Evolutionary conservation across 2,329 filamentous ascomycete genomes (phyloP), one percentile per base, ranked within the genome.

Genomic region (Grosmannia clavigera): DNA sequence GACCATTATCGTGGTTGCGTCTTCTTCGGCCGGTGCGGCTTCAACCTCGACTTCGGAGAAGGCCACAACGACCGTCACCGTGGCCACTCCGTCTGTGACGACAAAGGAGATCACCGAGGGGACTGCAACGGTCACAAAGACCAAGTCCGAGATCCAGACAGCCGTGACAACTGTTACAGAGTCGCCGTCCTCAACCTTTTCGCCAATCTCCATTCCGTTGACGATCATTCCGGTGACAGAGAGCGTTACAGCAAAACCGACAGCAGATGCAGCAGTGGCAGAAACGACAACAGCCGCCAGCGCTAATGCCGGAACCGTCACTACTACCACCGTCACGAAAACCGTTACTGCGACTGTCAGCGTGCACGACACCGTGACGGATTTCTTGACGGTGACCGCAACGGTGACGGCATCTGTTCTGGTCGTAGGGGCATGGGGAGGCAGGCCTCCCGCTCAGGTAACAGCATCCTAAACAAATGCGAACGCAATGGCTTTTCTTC

Each of bases 331-430:
- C 1, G 60, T 58, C 31, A 62, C 38, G 3, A 14, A 40, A 40
- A 40, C 63, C 4, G 29, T 58, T 31, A 62, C 38, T 14, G 38
- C 5, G 5, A 40, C 63, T 2, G 29, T 60, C 16, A 62, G 46
- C 38, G 55, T 63, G 48, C 60, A 63, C 60, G 62, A 63, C 57
- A 64, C 63, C 0, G 61, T 63, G 48, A 64, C 61, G 55, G n/a
- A 57, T 52, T 12, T 61, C 50, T 5, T 57, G 1, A 61, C 58
- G 1, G 35, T 58, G n/a, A 61, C 60, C 16, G 46, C 55, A 9
- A 59, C 63, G 7, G 56, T 51, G 10, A 56, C 52, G 29, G 58
- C 57, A 12, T n/a, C 51, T 1, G 55, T 60, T 33, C 55, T 29
- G 16, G 55, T 60, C 38, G 14, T 58, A 10, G 33, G 25, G 3